phyloP scores from a whole-genome alignment of 2,329 filamentous ascomycete genomes.

The Penicillium sp. region DNA sequence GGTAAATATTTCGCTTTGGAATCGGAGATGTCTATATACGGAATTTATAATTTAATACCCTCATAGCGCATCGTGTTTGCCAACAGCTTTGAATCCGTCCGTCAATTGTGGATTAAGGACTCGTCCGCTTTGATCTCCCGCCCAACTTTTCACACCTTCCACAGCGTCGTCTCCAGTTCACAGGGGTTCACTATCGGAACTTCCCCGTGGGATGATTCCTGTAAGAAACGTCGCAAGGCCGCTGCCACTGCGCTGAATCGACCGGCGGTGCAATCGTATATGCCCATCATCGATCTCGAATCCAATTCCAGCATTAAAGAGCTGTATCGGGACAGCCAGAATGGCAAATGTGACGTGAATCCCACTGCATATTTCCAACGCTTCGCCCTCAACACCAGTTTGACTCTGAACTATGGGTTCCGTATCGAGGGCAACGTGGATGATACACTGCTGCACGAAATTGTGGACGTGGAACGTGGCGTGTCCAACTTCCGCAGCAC shows the following conservation, averaged over 20 bases:
- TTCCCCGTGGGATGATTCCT: slow-evolving; percentile 79
- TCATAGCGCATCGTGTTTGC: slow-evolving; percentile 69
- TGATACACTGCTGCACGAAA: slow-evolving; percentile 67
- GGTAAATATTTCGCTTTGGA: slow-evolving; percentile 38
- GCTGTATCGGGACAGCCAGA: slow-evolving; percentile 63
- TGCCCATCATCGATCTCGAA: slow-evolving; percentile 80
- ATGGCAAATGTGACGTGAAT: slow-evolving; percentile 65
- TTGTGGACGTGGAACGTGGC: slow-evolving; percentile 71
- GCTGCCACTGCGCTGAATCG: slow-evolving; percentile 76
- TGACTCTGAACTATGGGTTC: slow-evolving; percentile 77
- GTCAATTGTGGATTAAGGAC: slow-evolving; percentile 72
- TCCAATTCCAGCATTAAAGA: slow-evolving; percentile 70
- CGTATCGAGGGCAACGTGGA: slow-evolving; percentile 71
- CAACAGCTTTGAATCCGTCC: slow-evolving; percentile 74
- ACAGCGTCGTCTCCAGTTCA: slow-evolving; percentile 72
- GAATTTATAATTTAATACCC: neutral
- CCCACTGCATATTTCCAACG: slow-evolving; percentile 72
- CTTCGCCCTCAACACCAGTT: slow-evolving; percentile 72
- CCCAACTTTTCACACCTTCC: slow-evolving; percentile 77
- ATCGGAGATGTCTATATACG: too few species aligned
- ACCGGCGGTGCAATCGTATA: slow-evolving; percentile 73
- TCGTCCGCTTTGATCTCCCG: slow-evolving; percentile 76
- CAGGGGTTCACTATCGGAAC: slow-evolving; percentile 82
- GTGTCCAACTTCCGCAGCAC: slow-evolving; percentile 76
- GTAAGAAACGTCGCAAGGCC: slow-evolving; percentile 73